These are phyloP conservation scores for Claviceps pazoutovae DNA, from an alignment of 2,329 filamentous ascomycete species.

Conservation along the genomic window DNA sequence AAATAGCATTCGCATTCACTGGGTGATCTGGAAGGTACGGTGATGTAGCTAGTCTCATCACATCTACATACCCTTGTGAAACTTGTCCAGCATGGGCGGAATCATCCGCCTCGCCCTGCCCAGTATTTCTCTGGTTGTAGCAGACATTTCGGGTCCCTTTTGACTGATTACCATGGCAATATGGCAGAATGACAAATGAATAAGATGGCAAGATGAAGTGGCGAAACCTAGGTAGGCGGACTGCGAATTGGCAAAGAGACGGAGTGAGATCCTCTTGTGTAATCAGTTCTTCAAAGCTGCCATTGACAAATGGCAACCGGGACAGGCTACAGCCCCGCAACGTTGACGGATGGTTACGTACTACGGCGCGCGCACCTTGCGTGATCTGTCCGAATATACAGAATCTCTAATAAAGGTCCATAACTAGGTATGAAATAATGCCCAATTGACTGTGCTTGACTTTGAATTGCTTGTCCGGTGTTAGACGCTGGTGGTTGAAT, in stretches of 20 bases:
- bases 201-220: not conserved
- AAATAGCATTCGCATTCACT: too few relatives aligned
- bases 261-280: not conserved
- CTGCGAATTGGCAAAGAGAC: not conserved
- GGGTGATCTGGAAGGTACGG: not conserved
- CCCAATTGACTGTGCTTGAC: too few relatives aligned
- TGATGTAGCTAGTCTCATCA: not conserved
- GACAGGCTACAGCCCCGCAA: not conserved
- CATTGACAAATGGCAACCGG: not conserved
- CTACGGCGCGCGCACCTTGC: not conserved
- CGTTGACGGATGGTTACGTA: not conserved
- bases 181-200: not conserved
- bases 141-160: constrained; percentile 39
- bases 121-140: constrained; percentile 61
- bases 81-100: constrained; percentile 86
- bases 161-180: constrained; percentile 12
- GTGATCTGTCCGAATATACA: not conserved
- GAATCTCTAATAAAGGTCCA: not conserved
- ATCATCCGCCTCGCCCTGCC: constrained; percentile 77
- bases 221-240: not conserved
- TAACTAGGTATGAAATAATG: too few relatives aligned
- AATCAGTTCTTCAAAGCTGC: not conserved
- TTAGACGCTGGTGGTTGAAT: too few relatives aligned
- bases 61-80: constrained; percentile 66
- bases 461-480: too few relatives aligned